Percentiles rank a stretch among this genome's conserved stretches.
These are phyloP conservation scores for Exophiala oligosperma DNA, from an alignment of 2,329 filamentous ascomycete genomes.

Conservation along the genomic window DNA sequence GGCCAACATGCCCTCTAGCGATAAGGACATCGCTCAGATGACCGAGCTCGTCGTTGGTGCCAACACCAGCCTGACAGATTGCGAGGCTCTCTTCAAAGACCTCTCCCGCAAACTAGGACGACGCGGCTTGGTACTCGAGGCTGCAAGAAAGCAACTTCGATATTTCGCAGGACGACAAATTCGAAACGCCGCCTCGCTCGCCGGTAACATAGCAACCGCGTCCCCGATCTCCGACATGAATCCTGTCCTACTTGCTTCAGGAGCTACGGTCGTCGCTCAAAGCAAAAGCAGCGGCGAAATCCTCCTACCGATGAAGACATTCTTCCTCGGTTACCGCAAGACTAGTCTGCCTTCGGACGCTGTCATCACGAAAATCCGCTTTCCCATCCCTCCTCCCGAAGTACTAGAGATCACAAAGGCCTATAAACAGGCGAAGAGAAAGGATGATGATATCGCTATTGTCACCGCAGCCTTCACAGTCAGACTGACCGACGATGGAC, in stretches of 20 bases:
- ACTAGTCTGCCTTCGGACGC: conserved; percentile 80
- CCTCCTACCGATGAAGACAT: conserved; percentile 70
- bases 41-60: conserved; percentile 75
- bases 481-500: conserved; percentile 65
- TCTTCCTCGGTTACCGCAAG: conserved; percentile 87
- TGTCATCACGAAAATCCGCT: conserved; percentile 79
- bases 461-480: conserved; percentile 85
- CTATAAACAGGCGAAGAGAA: conserved; percentile 95
- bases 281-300: conserved; percentile 75
- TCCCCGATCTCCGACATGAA: conserved; percentile 97
- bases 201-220: conserved; percentile 89
- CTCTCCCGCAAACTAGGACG: conserved; percentile 68
- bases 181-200: conserved; percentile 93
- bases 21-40: conserved; percentile 36
- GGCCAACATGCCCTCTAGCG: conserved; percentile 74
- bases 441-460: conserved; percentile 98
- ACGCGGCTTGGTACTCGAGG: conserved; percentile 78
- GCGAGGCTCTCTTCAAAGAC: conserved; percentile 83
- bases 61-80: conserved; percentile 87
- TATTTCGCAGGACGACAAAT: conserved; percentile 97
- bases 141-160: conserved; percentile 88
- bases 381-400: conserved; percentile 67
- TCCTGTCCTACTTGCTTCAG: conserved; percentile 85
- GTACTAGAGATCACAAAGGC: conserved; percentile 82
- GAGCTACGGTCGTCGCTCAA: conserved; percentile 78